Base-by-base conservation (phyloP, 768 basidiomycete species). In the Scleroderma citrinum region DNA sequence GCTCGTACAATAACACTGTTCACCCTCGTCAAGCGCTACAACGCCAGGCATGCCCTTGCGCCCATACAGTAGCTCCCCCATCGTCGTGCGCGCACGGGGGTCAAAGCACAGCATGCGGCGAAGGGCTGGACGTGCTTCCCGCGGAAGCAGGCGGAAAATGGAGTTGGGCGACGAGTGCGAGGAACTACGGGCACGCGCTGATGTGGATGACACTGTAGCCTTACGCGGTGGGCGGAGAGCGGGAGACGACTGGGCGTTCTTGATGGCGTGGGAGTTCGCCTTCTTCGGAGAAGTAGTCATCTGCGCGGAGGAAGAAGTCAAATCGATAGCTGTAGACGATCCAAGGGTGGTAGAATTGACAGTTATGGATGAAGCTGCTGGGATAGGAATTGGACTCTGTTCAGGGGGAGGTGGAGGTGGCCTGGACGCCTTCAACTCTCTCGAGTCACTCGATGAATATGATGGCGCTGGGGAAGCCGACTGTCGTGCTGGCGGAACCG, bases 81-180 rank as follows among this genome's bases (percentile, higher is more conserved):
- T 78, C 24, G 96, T 97, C 64, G 92, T 95, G 35, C 96, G 83
- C 42, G 85, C 81, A 16, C 77, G 72, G 3, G 95, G 90, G 61
- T 98, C 95, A 42, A 97, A 80, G 58, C 82, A 85, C 57, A 99
- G 74, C 96, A 99, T 99, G 47, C 93, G 81, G 50, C 92, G 87
- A 51, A 99, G 76, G 13, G 88, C 91, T 7, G 85, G 77, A 35
- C 96, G 81, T 13, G 92, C 83, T 70, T 99, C 95, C 47, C 96
- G 85, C 2, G 96, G 96, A 20, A 99, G 77, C 10, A 98, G 76
- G 17, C 95, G 83, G 76, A 99, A 98, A 61, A 99, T 96, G 7
- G 92, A 93, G 65, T 98, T 95, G 23, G 64, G 66, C 2, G 66
- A 66, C 3, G 66, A 62, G 21, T 39, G 26, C 12, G 66, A 68